Evolutionary conservation across 768 basidiomycete species (phyloP).

Genomic region (Boletus barrowsii): DNA sequence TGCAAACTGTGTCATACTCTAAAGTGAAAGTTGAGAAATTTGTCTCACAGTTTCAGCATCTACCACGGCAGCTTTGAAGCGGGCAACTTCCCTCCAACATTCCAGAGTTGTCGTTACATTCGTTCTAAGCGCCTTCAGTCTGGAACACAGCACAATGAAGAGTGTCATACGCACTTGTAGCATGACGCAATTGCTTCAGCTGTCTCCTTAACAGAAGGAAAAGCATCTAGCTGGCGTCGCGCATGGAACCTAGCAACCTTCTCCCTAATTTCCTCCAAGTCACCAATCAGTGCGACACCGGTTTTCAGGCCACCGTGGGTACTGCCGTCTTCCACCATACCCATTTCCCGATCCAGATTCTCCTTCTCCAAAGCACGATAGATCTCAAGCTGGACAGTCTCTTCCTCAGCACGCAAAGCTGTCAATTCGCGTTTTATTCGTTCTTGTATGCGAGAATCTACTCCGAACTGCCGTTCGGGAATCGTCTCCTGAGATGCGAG

Average conservation of each 20-base stretch:
- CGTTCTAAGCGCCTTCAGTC: slow-evolving; percentile 21
- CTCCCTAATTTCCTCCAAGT: slow-evolving; percentile 68
- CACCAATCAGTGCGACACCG: slow-evolving; percentile 63
- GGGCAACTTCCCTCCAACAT: slow-evolving; percentile 70
- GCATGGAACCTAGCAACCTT: slow-evolving; percentile 72
- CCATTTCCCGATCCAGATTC: slow-evolving; percentile 75
- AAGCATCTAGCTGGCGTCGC: slow-evolving; percentile 51
- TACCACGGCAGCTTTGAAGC: slow-evolving; percentile 68
- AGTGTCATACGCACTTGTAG: slow-evolving; percentile 52
- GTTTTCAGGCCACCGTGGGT: slow-evolving; percentile 48
- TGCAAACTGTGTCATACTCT: slow-evolving; percentile 27
- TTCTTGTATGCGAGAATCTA: slow-evolving; percentile 71
- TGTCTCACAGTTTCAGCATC: slow-evolving; percentile 62
- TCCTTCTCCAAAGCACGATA: slow-evolving; percentile 81
- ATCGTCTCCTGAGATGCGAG: slow-evolving; percentile 55
- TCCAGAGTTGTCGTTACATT: slow-evolving; percentile 58
- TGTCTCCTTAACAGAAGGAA: slow-evolving; percentile 53
- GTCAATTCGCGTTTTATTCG: slow-evolving; percentile 69
- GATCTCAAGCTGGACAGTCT: slow-evolving; percentile 66
- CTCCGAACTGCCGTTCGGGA: slow-evolving; percentile 65
- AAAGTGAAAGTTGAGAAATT: slow-evolving; percentile 4
- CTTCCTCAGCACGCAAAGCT: slow-evolving; percentile 66
- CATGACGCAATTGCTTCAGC: slow-evolving; percentile 67
- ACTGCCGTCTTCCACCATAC: slow-evolving; percentile 43
- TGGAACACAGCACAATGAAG: not conserved